phyloP scores from a whole-genome alignment of 1,284 basidiomycete genomes.

The Sparassis latifolia region DNA sequence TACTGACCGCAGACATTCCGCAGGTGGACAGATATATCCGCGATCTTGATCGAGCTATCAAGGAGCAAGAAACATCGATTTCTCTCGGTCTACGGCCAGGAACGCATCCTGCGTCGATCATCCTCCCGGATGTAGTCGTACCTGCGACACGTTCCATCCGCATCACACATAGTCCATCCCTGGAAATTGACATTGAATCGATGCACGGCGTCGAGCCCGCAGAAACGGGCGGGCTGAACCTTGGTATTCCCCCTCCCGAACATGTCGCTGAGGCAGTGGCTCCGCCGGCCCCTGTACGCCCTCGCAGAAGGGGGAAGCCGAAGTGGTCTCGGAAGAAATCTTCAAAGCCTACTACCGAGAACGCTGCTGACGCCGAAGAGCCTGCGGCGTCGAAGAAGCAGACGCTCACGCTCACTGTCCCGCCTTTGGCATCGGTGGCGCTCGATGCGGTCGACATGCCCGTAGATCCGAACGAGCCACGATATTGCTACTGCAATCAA shows the following conservation, averaged over 20 bases:
- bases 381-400: conserved; percentile 4
- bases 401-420: conserved; percentile 22
- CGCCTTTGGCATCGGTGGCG: conserved; percentile 14
- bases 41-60: conserved; percentile 68
- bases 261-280: neutral
- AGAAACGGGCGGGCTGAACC: conserved; percentile 4
- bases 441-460: conserved; percentile 10
- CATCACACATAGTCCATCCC: conserved; percentile 32
- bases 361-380: conserved; percentile 6
- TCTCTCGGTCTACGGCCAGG: conserved; percentile 47
- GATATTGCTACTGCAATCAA: conserved; percentile 74
- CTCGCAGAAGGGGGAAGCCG: conserved; percentile 7
- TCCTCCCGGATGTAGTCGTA: conserved; percentile 52
- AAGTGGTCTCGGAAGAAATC: conserved; percentile 6
- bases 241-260: conserved; percentile 3
- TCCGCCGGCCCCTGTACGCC: neutral
- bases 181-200: conserved; percentile 6
- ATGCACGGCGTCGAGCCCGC: neutral
- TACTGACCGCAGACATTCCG: conserved; percentile 9
- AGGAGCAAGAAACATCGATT: conserved; percentile 61
- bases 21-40: conserved; percentile 66
- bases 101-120: conserved; percentile 44
- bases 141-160: conserved; percentile 43
- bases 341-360: neutral
- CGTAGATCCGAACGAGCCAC: conserved; percentile 43